These are phyloP conservation scores for Candida saitoana DNA, from an alignment of 805 yeast genomes.

Conservation along the genomic window DNA sequence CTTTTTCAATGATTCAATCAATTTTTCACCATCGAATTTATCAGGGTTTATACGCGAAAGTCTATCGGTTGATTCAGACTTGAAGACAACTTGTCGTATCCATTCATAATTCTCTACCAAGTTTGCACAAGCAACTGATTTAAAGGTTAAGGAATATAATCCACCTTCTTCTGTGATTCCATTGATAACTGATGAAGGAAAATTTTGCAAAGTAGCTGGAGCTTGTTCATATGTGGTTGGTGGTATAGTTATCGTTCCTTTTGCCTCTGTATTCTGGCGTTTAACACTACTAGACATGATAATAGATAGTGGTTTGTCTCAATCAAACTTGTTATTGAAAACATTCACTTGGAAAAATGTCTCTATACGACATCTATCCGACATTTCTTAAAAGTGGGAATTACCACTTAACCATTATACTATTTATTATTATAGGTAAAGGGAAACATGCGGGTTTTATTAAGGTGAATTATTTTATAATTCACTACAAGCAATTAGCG, in stretches of 20 bases:
- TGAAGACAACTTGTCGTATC: slow-evolving; percentile 25
- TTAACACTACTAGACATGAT: slow-evolving; percentile 2
- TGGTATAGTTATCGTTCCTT: slow-evolving; percentile 4
- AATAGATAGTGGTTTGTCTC: no score
- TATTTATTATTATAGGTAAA: no score
- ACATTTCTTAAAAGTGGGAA: no score
- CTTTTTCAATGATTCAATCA: slow-evolving; percentile 16
- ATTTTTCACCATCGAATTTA: slow-evolving; percentile 13
- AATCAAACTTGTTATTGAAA: no score
- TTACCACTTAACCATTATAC: no score
- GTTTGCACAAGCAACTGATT: slow-evolving; percentile 33
- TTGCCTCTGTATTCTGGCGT: slow-evolving; percentile 3
- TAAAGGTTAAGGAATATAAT: slow-evolving; percentile 37
- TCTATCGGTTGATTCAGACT: slow-evolving; percentile 8
- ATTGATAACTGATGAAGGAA: slow-evolving; percentile 32
- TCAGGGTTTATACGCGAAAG: slow-evolving; percentile 15
- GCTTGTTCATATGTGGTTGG: slow-evolving; percentile 11
- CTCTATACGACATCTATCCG: no score
- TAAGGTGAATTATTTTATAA: no score
- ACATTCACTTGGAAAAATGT: no score
- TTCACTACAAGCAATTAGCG: no score
- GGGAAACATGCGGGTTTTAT: no score
- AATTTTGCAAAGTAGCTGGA: slow-evolving; percentile 12
- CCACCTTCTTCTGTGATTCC: slow-evolving; percentile 43
- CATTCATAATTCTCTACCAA: slow-evolving; percentile 34